These are phyloP conservation scores for Fusarium buxicola DNA, from an alignment of 2,329 filamentous ascomycete genomes.

Conservation along the genomic window DNA sequence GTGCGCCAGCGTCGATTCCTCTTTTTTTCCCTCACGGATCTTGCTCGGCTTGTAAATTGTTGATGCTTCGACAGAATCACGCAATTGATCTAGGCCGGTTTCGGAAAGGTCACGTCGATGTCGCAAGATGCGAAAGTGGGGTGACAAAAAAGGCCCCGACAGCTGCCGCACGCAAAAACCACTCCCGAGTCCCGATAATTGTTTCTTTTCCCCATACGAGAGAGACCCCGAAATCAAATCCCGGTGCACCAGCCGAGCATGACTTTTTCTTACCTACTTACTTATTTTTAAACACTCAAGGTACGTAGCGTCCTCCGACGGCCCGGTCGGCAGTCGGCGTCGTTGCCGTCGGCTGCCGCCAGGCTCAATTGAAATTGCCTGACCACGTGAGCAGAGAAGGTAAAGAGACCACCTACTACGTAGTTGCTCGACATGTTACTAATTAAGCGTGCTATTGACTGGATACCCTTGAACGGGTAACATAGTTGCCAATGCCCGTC, in stretches of 20 bases:
- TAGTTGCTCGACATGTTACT: too few relatives aligned
- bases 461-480: background rate
- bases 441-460: background rate
- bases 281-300: too few relatives aligned
- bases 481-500: too few relatives aligned
- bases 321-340: conserved; percentile 44
- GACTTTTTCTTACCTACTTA: conserved; percentile 25
- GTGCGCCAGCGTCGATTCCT: conserved; percentile 29
- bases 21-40: conserved; percentile 35
- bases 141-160: conserved; percentile 22
- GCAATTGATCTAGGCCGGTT: conserved; percentile 52
- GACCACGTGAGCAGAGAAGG: too few relatives aligned
- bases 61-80: conserved; percentile 54
- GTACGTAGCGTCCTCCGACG: conserved; percentile 41
- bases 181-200: background rate
- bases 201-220: conserved; percentile 29
- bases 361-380: too few relatives aligned
- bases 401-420: too few relatives aligned
- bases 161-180: rapidly evolving
- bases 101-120: conserved; percentile 46
- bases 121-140: conserved; percentile 34
- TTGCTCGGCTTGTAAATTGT: conserved; percentile 49
- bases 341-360: conserved; percentile 37
- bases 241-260: conserved; percentile 29
- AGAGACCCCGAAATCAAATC: conserved; percentile 45